Evolutionary conservation across 2,329 filamentous ascomycete species (phyloP).

Genomic region (Arthroderma uncinatum): DNA sequence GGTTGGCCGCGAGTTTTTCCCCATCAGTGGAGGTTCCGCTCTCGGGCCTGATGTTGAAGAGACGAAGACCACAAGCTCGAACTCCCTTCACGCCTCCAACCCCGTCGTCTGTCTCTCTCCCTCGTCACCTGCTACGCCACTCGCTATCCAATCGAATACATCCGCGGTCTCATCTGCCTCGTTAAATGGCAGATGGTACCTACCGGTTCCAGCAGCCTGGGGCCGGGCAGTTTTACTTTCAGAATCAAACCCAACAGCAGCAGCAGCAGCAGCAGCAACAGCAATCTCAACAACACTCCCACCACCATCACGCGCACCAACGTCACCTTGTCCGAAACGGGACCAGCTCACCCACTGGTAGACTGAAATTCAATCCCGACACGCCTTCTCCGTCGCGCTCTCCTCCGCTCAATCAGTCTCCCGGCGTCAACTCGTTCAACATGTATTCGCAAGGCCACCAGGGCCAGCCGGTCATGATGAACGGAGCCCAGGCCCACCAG

Average conservation of each 20-base stretch:
- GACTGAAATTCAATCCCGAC: constrained; percentile 37
- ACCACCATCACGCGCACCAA: constrained; percentile 34
- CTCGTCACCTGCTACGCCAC: constrained; percentile 15
- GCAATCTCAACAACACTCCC: constrained; percentile 1
- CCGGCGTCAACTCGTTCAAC: constrained; percentile 34
- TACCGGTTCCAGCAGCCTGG: constrained; percentile 45
- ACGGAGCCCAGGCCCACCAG: constrained; percentile 38
- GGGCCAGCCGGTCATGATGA: constrained; percentile 41
- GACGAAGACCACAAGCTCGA: constrained; percentile 37
- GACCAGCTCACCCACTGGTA: constrained; percentile 36
- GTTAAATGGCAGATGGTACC: constrained; percentile 46
- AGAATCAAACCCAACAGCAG: constrained; percentile 30
- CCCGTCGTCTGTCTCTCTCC: constrained; percentile 17
- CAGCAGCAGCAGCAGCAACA: constrained; percentile 31
- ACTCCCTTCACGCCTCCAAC: constrained; percentile 26
- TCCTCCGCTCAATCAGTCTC: constrained; percentile 33
- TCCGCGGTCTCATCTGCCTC: constrained; percentile 37
- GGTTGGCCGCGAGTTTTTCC: background rate
- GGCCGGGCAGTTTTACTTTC: constrained; percentile 41
- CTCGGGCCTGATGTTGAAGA: constrained; percentile 39
- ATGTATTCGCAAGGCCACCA: constrained; percentile 41
- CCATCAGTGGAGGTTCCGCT: constrained; percentile 18
- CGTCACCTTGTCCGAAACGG: constrained; percentile 36
- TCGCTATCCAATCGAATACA: constrained; percentile 18
- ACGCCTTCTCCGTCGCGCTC: constrained; percentile 40